These are phyloP conservation scores for Phaeophleospora eucalypticola DNA, from an alignment of 2,329 filamentous ascomycete species.

Conservation along the genomic window DNA sequence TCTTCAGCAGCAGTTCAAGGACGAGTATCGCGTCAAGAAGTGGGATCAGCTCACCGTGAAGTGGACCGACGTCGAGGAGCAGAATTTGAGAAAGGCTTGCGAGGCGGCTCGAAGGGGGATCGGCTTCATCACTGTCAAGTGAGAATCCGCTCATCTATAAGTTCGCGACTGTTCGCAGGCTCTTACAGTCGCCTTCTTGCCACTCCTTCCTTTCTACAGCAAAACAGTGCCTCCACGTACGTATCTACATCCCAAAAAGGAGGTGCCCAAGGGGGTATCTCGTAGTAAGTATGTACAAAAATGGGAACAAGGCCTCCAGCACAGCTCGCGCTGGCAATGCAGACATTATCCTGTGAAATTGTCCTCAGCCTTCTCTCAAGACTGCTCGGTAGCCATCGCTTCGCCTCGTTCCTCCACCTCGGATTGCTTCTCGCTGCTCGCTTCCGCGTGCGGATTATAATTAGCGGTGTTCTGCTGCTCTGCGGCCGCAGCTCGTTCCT, in stretches of 20 bases:
- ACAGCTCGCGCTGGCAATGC: not conserved
- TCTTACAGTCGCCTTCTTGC: too few relatives aligned
- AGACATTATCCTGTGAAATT: conserved; percentile 1
- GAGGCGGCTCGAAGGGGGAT: conserved; percentile 55
- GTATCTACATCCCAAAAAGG: not conserved
- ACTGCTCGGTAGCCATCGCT: conserved; percentile 4
- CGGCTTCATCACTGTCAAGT: conserved; percentile 58
- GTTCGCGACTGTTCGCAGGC: too few relatives aligned
- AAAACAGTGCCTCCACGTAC: not conserved
- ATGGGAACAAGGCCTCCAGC: not conserved
- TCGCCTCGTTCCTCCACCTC: not conserved
- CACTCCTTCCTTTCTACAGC: not conserved
- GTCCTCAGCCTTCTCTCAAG: not conserved
- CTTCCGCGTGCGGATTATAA: not conserved
- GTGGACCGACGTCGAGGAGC: conserved; percentile 63
- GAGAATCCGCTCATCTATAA: conserved; percentile 12
- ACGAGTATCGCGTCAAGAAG: conserved; percentile 57
- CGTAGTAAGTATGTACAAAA: conserved; percentile 1
- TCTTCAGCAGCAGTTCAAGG: conserved; percentile 53
- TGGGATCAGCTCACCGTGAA: conserved; percentile 61
- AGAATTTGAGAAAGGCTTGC: conserved; percentile 54
- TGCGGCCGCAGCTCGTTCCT: conserved; percentile 1
- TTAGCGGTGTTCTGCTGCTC: not conserved
- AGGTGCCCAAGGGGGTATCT: conserved; percentile 7
- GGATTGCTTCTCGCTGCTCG: not conserved